Evolutionary conservation across 2,329 filamentous ascomycete genomes (phyloP).

Genomic region (Hawksworthiomyces lignivorus): DNA sequence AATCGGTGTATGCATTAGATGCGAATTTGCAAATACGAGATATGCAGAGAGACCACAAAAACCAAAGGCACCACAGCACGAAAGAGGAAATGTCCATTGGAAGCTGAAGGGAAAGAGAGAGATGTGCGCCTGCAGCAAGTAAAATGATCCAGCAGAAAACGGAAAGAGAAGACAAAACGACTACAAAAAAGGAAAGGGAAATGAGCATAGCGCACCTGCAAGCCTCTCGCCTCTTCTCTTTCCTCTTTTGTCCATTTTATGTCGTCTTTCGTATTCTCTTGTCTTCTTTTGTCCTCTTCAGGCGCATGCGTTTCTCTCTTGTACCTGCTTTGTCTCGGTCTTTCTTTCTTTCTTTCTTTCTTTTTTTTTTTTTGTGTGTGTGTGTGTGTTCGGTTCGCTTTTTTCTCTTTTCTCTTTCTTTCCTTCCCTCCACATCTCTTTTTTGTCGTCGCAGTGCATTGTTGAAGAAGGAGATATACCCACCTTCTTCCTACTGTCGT

Average conservation of each 20-base stretch:
- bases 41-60: not conserved
- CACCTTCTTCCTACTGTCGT: too few species aligned
- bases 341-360: constrained; percentile 2
- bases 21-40: too few species aligned
- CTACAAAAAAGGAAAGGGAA: not conserved
- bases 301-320: too few species aligned
- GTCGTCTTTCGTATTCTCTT: constrained; percentile 1
- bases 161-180: not conserved
- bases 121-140: not conserved
- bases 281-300: not conserved
- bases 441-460: not conserved
- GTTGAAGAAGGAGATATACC: not conserved
- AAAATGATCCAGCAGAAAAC: not conserved
- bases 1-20: too few species aligned
- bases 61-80: not conserved
- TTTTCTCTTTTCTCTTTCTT: not conserved
- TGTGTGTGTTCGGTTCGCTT: not conserved
- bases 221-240: too few species aligned
- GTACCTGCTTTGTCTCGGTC: not conserved
- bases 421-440: not conserved
- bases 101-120: not conserved
- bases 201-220: too few species aligned
- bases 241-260: not conserved
- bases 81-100: not conserved
- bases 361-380: not conserved